phyloP scores from a whole-genome alignment of 2,329 filamentous ascomycete species.

The Epichloe elymi region DNA sequence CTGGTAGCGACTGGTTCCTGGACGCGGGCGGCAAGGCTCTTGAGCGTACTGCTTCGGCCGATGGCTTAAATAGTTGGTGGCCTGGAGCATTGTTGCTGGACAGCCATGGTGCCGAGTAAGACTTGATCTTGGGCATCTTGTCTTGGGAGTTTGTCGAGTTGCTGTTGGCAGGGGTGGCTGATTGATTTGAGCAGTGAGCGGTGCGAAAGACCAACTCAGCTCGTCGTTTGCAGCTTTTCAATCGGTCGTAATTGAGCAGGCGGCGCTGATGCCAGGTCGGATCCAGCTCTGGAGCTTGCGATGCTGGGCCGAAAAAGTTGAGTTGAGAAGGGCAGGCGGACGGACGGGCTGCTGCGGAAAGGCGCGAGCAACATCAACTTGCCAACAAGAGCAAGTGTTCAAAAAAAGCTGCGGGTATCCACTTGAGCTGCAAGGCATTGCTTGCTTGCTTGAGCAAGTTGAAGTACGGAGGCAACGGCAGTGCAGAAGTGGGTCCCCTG shows the following conservation, averaged over 20 bases:
- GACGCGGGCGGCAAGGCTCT: conserved; percentile 24
- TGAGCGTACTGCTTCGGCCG: conserved; percentile 24
- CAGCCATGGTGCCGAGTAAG: conserved; percentile 81
- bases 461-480: too few species aligned
- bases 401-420: not conserved
- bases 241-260: too few species aligned
- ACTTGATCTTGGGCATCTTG: conserved; percentile 73
- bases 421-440: not conserved
- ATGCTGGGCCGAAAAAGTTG: too few species aligned
- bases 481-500: too few species aligned
- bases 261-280: too few species aligned
- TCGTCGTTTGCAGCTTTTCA: too few species aligned
- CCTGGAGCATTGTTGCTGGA: conserved; percentile 58
- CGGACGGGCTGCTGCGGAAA: not conserved
- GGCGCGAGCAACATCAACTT: not conserved
- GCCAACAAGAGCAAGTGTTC: not conserved
- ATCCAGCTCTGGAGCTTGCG: too few species aligned
- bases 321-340: too few species aligned
- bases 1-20: conserved; percentile 30
- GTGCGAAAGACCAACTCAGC: too few species aligned
- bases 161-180: too few species aligned
- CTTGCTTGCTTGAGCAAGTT: not conserved
- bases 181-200: not conserved
- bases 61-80: conserved; percentile 58
- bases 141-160: not conserved